phyloP scores from a whole-genome alignment of 345 rosid species.

The Angophora floribunda region DNA sequence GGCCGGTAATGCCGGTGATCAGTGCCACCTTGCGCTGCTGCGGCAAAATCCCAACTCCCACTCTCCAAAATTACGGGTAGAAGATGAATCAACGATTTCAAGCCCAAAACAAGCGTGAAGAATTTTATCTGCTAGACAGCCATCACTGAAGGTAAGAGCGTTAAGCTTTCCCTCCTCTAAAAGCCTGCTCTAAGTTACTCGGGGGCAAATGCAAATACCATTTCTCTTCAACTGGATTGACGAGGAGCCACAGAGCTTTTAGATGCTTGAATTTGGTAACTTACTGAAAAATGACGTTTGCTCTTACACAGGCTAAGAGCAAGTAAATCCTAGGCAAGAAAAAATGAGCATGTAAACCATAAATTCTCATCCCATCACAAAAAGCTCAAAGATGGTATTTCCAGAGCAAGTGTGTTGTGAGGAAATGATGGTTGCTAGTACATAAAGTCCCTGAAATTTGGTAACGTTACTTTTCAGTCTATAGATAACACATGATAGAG shows the following conservation, averaged over 20 bases:
- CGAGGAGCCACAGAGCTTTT: constrained; percentile 72
- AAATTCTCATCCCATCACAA: background rate
- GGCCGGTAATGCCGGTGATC: constrained; percentile 93
- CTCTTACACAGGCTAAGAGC: constrained; percentile 76
- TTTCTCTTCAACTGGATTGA: constrained; percentile 50
- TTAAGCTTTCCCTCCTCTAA: too few relatives aligned
- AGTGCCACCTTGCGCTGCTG: constrained; percentile 50
- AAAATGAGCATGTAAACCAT: background rate
- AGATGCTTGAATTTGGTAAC: constrained; percentile 50
- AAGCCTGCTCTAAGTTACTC: too few relatives aligned
- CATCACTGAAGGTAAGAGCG: too few relatives aligned
- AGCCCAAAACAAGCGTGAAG: constrained; percentile 47
- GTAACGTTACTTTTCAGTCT: too few relatives aligned
- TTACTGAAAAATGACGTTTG: constrained; percentile 41
- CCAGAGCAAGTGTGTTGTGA: background rate
- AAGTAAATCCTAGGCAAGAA: constrained; percentile 42
- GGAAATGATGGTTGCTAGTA: background rate
- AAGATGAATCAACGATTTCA: constrained; percentile 5
- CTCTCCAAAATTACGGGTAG: too few relatives aligned
- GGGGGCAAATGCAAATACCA: too few relatives aligned
- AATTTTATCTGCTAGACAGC: constrained; percentile 28
- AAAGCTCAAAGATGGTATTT: background rate
- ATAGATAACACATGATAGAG: too few relatives aligned
- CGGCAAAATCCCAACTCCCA: background rate
- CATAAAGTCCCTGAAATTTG: background rate